A percentile compares a stretch with the other conserved stretches of the same genome.
phyloP scores from a whole-genome alignment of 495 filamentous ascomycete species.

The Pseudomonodictys pantanalensis region DNA sequence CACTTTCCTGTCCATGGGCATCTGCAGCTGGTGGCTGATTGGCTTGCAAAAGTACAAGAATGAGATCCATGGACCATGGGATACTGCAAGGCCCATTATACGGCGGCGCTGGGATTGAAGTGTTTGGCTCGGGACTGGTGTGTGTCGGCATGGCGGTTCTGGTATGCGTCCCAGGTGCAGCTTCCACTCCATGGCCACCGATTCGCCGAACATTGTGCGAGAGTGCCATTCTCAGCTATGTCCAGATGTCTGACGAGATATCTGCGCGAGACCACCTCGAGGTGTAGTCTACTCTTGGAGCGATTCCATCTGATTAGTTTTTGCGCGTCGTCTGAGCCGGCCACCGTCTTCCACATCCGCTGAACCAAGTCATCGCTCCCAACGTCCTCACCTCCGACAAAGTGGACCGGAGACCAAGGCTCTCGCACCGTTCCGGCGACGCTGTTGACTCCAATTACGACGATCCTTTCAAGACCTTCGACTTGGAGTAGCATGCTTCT shows the following conservation, averaged over 20 bases:
- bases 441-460: conserved; percentile 19
- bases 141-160: conserved; percentile 11
- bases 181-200: conserved; percentile 20
- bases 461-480: conserved; percentile 19
- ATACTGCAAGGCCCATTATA: conserved; percentile 85
- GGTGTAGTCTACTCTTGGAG: conserved; percentile 1
- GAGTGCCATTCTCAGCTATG: not conserved
- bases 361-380: conserved; percentile 21
- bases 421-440: conserved; percentile 15
- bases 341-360: conserved; percentile 21
- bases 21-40: conserved; percentile 97
- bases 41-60: conserved; percentile 98
- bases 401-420: conserved; percentile 29
- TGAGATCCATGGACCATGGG: conserved; percentile 97
- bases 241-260: conserved; percentile 14
- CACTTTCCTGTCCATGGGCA: conserved; percentile 77
- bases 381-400: conserved; percentile 27
- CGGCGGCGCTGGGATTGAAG: conserved; percentile 57
- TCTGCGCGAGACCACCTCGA: conserved; percentile 18
- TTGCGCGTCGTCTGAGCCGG: not conserved
- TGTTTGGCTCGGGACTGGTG: not conserved
- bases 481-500: conserved; percentile 11
- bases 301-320: conserved; percentile 28
- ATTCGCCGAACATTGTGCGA: conserved; percentile 1
- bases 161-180: conserved; percentile 26